A percentile compares a stretch with the other conserved stretches of the same genome.
These are phyloP conservation scores for Paratinospora sagittata DNA, from an alignment of 164 flowering plant genomes.

Conservation along the genomic window DNA sequence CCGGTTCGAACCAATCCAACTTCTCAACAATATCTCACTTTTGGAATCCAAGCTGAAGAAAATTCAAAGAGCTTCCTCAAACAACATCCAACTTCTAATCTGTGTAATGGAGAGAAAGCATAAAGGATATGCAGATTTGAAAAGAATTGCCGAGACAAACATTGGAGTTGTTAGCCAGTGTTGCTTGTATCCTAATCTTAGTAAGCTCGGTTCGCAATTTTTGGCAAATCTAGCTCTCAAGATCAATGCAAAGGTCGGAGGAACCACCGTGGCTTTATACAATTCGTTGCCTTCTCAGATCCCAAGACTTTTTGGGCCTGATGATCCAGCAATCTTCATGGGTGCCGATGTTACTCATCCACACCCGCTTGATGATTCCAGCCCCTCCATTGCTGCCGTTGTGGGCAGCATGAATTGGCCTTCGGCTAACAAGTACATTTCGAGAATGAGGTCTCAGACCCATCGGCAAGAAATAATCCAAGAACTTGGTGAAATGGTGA, in stretches of 20 bases:
- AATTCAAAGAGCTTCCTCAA: conserved; percentile 45
- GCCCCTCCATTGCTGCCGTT: conserved; percentile 93
- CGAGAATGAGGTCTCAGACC: conserved; percentile 78
- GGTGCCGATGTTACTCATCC: conserved; percentile 99
- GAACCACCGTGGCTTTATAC: conserved; percentile 76
- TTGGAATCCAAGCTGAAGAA: conserved; percentile 69
- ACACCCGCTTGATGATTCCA: conserved; percentile 75
- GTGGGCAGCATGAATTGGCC: conserved; percentile 99
- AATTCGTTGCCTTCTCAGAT: conserved; percentile 69
- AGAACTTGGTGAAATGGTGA: conserved; percentile 75
- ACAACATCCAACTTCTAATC: conserved; percentile 68
- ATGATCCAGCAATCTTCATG: conserved; percentile 81
- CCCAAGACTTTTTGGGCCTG: conserved; percentile 46
- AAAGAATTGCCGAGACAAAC: conserved; percentile 81
- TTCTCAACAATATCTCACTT: conserved; percentile 52
- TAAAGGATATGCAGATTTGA: conserved; percentile 88
- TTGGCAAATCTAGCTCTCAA: conserved; percentile 83
- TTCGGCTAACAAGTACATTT: conserved; percentile 71
- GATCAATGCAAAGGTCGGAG: conserved; percentile 94
- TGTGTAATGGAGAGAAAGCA: conserved; percentile 89
- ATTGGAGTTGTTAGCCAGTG: conserved; percentile 85
- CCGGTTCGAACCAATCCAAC: conserved; percentile 63
- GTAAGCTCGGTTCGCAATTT: conserved; percentile 62
- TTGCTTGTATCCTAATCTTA: conserved; percentile 66
- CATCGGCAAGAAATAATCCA: conserved; percentile 84